Conservation (phyloP, 495 filamentous ascomycete species). For the Penicillium lividum region DNA sequence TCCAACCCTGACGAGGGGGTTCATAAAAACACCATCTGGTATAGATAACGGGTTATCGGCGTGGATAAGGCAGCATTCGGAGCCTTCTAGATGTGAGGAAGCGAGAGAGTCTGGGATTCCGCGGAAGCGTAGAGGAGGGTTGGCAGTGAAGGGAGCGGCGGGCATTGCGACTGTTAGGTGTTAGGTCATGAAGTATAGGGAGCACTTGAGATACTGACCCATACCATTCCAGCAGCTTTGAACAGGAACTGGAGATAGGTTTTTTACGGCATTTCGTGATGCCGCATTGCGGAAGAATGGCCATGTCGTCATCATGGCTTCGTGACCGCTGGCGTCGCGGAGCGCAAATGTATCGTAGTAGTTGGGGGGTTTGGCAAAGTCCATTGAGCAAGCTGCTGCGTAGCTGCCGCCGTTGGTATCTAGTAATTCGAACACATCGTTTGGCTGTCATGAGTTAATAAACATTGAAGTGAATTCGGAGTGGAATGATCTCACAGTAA, state of each 20-base stretch:
- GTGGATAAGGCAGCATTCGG: conserved; percentile 83
- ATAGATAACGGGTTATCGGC: conserved; percentile 62
- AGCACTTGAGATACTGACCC: conserved; percentile 31
- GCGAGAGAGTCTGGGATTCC: conserved; percentile 72
- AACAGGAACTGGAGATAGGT: conserved; percentile 63
- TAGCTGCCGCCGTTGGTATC: conserved; percentile 71
- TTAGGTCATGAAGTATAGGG: conserved; percentile 3
- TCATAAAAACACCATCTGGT: conserved; percentile 68
- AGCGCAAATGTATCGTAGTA: conserved; percentile 89
- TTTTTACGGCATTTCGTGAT: conserved; percentile 60
- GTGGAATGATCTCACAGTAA: conserved; percentile 51
- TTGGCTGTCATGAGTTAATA: conserved; percentile 31
- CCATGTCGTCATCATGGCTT: conserved; percentile 65
- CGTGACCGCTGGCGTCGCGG: conserved; percentile 66
- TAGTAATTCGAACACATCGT: conserved; percentile 70
- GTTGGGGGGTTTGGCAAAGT: conserved; percentile 65
- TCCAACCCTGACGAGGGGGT: conserved; percentile 75
- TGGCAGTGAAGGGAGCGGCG: conserved; percentile 56
- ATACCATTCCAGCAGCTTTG: conserved; percentile 86
- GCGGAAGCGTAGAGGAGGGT: conserved; percentile 60
- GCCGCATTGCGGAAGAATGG: conserved; percentile 70
- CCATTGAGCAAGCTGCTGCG: conserved; percentile 78
- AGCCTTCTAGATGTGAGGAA: conserved; percentile 67
- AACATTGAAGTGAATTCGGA: neutral
- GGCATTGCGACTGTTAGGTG: conserved; percentile 52